Evolutionary conservation across 345 rosid genomes (phyloP).

Genomic region (Pistacia atlantica): DNA sequence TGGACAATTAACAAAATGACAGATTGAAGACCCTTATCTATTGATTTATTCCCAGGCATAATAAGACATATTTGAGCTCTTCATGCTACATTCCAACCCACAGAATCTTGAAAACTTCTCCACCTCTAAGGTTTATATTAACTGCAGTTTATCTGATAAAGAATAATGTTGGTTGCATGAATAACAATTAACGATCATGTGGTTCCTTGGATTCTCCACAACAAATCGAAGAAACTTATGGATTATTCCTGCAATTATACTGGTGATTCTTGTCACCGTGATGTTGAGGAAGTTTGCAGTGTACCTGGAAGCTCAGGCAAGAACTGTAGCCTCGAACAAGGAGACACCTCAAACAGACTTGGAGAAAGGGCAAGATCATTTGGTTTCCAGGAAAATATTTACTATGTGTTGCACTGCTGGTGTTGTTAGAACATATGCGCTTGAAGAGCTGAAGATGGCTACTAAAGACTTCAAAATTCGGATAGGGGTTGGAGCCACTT

Average conservation of each 20-base stretch:
- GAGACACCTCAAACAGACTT: not conserved
- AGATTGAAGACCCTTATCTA: slow-evolving; percentile 20
- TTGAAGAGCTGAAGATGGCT: slow-evolving; percentile 46
- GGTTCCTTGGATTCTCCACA: slow-evolving; percentile 52
- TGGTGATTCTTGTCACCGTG: slow-evolving; percentile 29
- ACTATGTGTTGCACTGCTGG: slow-evolving; percentile 17
- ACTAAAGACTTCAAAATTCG: slow-evolving; percentile 40
- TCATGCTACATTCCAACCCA: slow-evolving; percentile 32
- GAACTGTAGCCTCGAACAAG: not conserved
- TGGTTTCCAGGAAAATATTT: not conserved
- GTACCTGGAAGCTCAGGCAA: slow-evolving; percentile 22
- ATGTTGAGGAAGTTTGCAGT: slow-evolving; percentile 23
- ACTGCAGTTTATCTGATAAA: not conserved
- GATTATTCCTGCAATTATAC: slow-evolving; percentile 40
- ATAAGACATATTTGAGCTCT: not conserved
- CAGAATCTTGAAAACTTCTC: slow-evolving; percentile 25
- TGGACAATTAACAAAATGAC: slow-evolving; percentile 8
- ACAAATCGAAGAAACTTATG: slow-evolving; percentile 20
- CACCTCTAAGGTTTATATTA: not conserved
- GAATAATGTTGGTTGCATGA: not conserved
- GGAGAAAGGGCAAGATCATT: not conserved
- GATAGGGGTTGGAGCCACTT: slow-evolving; percentile 48
- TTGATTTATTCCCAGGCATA: slow-evolving; percentile 9
- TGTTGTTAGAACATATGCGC: slow-evolving; percentile 37
- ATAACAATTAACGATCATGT: slow-evolving; percentile 20